A percentile compares a stretch with the other conserved stretches of the same genome.
These are phyloP conservation scores for Micromonas commoda DNA, from an alignment of 139 green algal species.

Conservation along the genomic window DNA sequence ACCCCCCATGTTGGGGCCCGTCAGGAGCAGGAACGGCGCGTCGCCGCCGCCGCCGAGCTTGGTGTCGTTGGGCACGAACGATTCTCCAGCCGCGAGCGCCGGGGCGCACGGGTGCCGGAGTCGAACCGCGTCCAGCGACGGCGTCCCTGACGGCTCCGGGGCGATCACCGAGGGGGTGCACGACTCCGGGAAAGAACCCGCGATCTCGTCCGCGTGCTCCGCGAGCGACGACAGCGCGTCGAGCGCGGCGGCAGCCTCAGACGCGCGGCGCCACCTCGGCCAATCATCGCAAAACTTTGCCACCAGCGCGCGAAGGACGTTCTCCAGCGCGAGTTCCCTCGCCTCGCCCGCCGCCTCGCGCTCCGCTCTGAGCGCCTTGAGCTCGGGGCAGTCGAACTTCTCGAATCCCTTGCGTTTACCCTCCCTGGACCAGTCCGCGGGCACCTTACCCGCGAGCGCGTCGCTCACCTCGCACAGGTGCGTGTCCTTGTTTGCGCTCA, in stretches of 20 bases:
- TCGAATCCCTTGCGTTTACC: constrained; percentile 69
- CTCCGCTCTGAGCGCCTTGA: constrained; percentile 56
- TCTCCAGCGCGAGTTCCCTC: constrained; percentile 53
- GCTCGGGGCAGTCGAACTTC: constrained; percentile 47
- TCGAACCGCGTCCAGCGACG: background rate
- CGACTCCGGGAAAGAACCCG: background rate
- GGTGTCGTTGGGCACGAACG: constrained; percentile 91
- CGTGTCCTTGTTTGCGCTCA: constrained; percentile 68
- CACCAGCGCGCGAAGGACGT: constrained; percentile 26
- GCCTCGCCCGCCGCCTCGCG: constrained; percentile 42
- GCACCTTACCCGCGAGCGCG: constrained; percentile 29
- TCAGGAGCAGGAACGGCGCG: constrained; percentile 41
- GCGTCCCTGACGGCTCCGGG: background rate
- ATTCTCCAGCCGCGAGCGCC: background rate
- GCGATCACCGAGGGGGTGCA: background rate
- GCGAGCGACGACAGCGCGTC: constrained; percentile 64
- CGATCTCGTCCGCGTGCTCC: background rate
- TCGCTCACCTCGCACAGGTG: constrained; percentile 85
- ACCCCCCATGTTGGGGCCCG: constrained; percentile 96
- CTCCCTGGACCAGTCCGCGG: constrained; percentile 47
- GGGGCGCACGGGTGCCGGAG: background rate
- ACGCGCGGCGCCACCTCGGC: constrained; percentile 59
- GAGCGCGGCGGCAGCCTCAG: constrained; percentile 64
- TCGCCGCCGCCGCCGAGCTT: constrained; percentile 51
- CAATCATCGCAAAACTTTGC: constrained; percentile 30